Percentiles rank a stretch among this genome's conserved stretches.
Conservation (phyloP, 1,284 basidiomycete genomes). For the Pyrrhoderma noxium region DNA sequence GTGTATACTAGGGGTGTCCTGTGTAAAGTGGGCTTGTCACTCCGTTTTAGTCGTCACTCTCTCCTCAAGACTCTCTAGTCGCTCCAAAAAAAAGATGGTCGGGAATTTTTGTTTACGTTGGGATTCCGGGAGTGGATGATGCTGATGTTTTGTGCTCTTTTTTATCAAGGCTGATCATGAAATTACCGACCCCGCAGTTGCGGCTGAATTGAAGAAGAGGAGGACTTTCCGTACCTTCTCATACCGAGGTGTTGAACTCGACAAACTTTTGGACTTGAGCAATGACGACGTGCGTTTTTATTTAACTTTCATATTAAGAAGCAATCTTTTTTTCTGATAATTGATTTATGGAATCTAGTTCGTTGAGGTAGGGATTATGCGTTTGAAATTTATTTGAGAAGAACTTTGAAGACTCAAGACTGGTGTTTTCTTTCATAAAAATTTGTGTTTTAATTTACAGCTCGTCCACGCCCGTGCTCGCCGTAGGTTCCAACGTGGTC, state of each 20-base stretch:
- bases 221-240: slow-evolving; percentile 98
- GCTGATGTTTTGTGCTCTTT: slow-evolving; percentile 13
- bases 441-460: slow-evolving; percentile 36
- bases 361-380: slow-evolving; percentile 52
- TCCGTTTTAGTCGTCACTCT: slow-evolving; percentile 34
- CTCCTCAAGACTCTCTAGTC: slow-evolving; percentile 1
- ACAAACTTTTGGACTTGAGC: slow-evolving; percentile 92
- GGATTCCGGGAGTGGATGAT: slow-evolving; percentile 20
- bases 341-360: slow-evolving; percentile 38
- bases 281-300: slow-evolving; percentile 77
- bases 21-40: slow-evolving; percentile 53
- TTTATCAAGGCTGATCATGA: slow-evolving; percentile 69
- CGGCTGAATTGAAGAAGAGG: slow-evolving; percentile 95
- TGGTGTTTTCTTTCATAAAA: no score
- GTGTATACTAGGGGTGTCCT: slow-evolving; percentile 28
- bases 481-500: slow-evolving; percentile 96
- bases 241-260: slow-evolving; percentile 96
- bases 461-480: slow-evolving; percentile 98
- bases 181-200: slow-evolving; percentile 81
- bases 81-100: slow-evolving; percentile 12
- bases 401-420: no score
- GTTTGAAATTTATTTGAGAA: neutral
- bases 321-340: slow-evolving; percentile 5
- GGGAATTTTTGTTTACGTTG: slow-evolving; percentile 12
- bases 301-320: neutral